Percentiles rank a stretch among this genome's conserved stretches.
Conservation (phyloP, 2,329 filamentous ascomycete species). For the Fusarium sambucinum region DNA sequence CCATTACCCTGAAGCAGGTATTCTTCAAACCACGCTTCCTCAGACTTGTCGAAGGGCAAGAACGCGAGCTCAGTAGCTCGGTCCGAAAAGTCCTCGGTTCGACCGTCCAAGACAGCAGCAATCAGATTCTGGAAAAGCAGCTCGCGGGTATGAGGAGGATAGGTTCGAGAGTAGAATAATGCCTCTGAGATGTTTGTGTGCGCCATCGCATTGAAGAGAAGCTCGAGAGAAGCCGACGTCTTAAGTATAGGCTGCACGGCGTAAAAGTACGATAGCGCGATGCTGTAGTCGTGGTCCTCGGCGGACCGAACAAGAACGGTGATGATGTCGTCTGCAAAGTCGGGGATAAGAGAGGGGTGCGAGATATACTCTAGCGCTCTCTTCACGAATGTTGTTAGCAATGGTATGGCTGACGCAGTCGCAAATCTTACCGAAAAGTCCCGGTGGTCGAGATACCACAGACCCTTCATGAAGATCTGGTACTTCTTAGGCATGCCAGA, state of each 20-base stretch:
- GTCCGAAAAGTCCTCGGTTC: slow-evolving; percentile 59
- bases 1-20: slow-evolving; percentile 75
- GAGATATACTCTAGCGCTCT: slow-evolving; percentile 80
- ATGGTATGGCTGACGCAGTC: neutral
- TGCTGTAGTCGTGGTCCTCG: slow-evolving; percentile 68
- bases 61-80: slow-evolving; percentile 77
- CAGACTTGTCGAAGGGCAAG: slow-evolving; percentile 75
- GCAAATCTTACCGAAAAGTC: slow-evolving; percentile 68
- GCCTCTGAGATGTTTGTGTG: slow-evolving; percentile 77
- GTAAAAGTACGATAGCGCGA: slow-evolving; percentile 83
- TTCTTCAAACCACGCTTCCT: slow-evolving; percentile 81
- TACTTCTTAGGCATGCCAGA: slow-evolving; percentile 81
- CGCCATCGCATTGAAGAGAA: slow-evolving; percentile 77
- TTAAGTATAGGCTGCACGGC: slow-evolving; percentile 79
- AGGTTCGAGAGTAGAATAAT: slow-evolving; percentile 77
- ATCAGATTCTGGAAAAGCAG: slow-evolving; percentile 76
- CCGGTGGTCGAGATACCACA: slow-evolving; percentile 82
- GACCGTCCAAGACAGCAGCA: slow-evolving; percentile 64
- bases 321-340: slow-evolving; percentile 87
- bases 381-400: slow-evolving; percentile 52
- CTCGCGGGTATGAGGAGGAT: slow-evolving; percentile 71
- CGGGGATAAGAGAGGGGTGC: slow-evolving; percentile 81
- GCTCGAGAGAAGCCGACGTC: slow-evolving; percentile 69
- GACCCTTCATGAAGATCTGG: slow-evolving; percentile 81
- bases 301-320: slow-evolving; percentile 73